Evolutionary conservation across 2,329 filamentous ascomycete genomes (phyloP).

Genomic region (Hypoxylon sp.): DNA sequence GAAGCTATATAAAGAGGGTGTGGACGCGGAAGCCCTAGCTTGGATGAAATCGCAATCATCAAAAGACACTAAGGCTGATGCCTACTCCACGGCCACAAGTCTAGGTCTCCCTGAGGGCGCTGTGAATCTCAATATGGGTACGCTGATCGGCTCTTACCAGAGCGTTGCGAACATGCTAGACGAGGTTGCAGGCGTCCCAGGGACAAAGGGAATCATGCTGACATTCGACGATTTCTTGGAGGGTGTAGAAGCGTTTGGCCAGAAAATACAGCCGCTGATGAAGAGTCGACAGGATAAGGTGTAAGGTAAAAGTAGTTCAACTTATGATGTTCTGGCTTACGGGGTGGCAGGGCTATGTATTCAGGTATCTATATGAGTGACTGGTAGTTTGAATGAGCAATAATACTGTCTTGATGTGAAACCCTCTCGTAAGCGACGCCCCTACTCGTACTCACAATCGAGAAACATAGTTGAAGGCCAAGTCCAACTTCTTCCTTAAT

Average conservation of each 20-base stretch:
- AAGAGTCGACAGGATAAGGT: slow-evolving; percentile 49
- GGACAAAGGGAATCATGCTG: slow-evolving; percentile 56
- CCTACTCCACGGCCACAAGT: slow-evolving; percentile 49
- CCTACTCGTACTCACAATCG: not conserved
- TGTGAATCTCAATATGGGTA: slow-evolving; percentile 54
- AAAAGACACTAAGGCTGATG: slow-evolving; percentile 54
- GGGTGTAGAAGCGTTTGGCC: slow-evolving; percentile 53
- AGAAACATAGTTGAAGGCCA: not conserved
- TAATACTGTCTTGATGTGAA: not conserved
- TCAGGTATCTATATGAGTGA: no score
- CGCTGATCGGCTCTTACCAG: slow-evolving; percentile 51
- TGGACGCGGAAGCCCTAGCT: slow-evolving; percentile 52
- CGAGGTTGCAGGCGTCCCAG: slow-evolving; percentile 51
- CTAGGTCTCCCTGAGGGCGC: slow-evolving; percentile 52
- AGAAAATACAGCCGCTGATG: slow-evolving; percentile 56
- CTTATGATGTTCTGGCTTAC: not conserved
- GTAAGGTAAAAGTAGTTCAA: not conserved
- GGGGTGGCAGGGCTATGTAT: not conserved
- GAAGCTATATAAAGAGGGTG: slow-evolving; percentile 54
- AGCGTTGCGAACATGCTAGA: slow-evolving; percentile 54
- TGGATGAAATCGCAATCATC: slow-evolving; percentile 54
- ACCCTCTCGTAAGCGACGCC: not conserved
- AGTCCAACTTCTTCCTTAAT: not conserved
- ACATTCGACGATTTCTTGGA: slow-evolving; percentile 54
- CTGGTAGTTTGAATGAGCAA: not conserved